Evolutionary conservation across 2,329 filamentous ascomycete species (phyloP).

Genomic region (Monosporascus sp.): DNA sequence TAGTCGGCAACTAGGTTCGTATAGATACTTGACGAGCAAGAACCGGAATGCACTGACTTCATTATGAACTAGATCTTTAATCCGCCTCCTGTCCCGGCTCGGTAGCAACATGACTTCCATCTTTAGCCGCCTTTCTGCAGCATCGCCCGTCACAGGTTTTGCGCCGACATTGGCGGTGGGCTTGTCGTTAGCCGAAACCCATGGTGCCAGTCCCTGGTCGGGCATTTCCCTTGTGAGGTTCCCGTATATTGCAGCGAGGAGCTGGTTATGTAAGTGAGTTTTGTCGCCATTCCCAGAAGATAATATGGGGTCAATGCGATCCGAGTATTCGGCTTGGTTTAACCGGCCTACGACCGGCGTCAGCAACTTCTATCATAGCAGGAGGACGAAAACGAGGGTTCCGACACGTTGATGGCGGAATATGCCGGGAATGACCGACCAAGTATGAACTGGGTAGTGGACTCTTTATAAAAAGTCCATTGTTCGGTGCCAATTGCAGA

Average conservation of each 20-base stretch:
- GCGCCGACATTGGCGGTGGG: slow-evolving; percentile 50
- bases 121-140: slow-evolving; percentile 60
- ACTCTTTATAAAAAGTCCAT: slow-evolving; percentile 61
- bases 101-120: slow-evolving; percentile 67
- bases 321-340: slow-evolving; percentile 57
- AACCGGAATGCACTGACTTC: slow-evolving; percentile 42
- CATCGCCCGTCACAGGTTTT: slow-evolving; percentile 62
- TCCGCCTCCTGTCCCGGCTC: slow-evolving; percentile 59
- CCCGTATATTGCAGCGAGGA: slow-evolving; percentile 61
- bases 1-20: slow-evolving; percentile 8
- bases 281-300: slow-evolving; percentile 52
- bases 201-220: slow-evolving; percentile 62
- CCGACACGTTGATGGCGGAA: neutral
- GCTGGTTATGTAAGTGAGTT: slow-evolving; percentile 63
- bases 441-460: slow-evolving; percentile 57
- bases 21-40: neutral
- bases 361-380: slow-evolving; percentile 17
- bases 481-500: slow-evolving; percentile 54
- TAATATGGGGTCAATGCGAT: slow-evolving; percentile 56
- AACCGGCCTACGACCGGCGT: slow-evolving; percentile 47
- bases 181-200: slow-evolving; percentile 69
- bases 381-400: neutral
- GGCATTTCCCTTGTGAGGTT: slow-evolving; percentile 68
- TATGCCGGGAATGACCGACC: slow-evolving; percentile 37
- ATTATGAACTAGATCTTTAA: slow-evolving; percentile 60